A percentile compares a stretch with the other conserved stretches of the same genome.
Evolutionary conservation across 106 monocot genomes (phyloP).

Genomic region (Cymbidium sinense): DNA sequence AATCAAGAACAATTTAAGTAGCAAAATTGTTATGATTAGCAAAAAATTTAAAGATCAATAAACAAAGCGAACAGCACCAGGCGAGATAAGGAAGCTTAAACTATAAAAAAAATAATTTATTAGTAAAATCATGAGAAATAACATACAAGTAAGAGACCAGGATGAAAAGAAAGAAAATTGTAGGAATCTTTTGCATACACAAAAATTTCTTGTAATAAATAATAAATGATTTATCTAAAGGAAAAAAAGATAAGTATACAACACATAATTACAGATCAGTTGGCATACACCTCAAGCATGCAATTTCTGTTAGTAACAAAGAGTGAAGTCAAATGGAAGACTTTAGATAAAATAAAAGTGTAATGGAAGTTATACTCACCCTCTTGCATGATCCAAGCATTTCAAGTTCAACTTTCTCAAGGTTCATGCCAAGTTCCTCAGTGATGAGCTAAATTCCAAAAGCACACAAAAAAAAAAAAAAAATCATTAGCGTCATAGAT

Average conservation of each 20-base stretch:
- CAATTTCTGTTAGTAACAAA: not conserved
- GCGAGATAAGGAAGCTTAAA: no score
- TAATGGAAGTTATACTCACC: conserved; percentile 18
- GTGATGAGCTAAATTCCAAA: conserved; percentile 52
- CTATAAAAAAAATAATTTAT: not conserved
- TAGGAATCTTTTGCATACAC: no score
- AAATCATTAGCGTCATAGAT: not conserved
- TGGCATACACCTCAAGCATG: not conserved
- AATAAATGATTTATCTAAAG: no score
- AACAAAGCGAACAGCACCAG: no score
- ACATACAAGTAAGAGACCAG: not conserved
- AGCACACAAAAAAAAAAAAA: no score
- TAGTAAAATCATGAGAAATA: not conserved
- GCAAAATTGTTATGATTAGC: no score
- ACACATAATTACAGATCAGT: not conserved
- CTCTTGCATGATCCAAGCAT: conserved; percentile 96
- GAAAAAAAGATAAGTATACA: not conserved
- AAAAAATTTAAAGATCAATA: no score
- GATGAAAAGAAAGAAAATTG: not conserved
- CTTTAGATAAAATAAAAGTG: not conserved
- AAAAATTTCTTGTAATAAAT: no score
- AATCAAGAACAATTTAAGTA: no score
- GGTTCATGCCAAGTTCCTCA: conserved; percentile 98
- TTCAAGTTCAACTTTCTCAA: conserved; percentile 76
- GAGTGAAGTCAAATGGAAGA: not conserved